Conservation (phyloP, 192 early-diverging fungal genomes). For the Coemansia sp. region DNA sequence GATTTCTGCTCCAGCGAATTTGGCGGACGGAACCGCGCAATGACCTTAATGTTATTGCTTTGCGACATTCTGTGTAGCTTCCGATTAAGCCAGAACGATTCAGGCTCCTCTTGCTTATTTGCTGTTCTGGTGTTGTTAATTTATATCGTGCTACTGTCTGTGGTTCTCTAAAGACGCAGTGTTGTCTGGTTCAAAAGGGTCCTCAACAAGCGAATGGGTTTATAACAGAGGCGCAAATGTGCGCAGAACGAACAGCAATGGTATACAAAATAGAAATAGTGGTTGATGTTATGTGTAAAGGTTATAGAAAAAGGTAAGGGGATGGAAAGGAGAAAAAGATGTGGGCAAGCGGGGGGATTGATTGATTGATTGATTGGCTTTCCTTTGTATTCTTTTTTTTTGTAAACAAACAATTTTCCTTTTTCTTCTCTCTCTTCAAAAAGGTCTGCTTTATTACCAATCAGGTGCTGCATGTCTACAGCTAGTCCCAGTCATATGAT, state of each 20-base stretch:
- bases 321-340: conserved; percentile 1
- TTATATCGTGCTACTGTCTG: background rate
- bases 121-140: background rate
- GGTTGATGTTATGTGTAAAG: background rate
- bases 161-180: background rate
- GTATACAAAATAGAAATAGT: conserved; percentile 1
- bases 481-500: no score
- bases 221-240: conserved; percentile 2
- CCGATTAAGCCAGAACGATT: background rate
- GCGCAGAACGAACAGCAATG: background rate
- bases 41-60: conserved; percentile 91
- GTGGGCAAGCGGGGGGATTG: background rate
- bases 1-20: conserved; percentile 89
- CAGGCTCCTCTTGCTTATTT: background rate
- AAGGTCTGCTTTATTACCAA: no score
- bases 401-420: background rate
- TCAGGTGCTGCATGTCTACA: no score
- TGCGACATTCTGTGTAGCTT: conserved; percentile 54
- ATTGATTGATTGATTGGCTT: background rate
- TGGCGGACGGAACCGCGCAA: conserved; percentile 96
- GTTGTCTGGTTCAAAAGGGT: background rate
- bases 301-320: conserved; percentile 1
- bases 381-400: background rate
- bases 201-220: background rate
- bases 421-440: no score